Percentiles rank a stretch among this genome's conserved stretches.
phyloP scores from a whole-genome alignment of 1,284 basidiomycete genomes.

The Papiliotrema laurentii region DNA sequence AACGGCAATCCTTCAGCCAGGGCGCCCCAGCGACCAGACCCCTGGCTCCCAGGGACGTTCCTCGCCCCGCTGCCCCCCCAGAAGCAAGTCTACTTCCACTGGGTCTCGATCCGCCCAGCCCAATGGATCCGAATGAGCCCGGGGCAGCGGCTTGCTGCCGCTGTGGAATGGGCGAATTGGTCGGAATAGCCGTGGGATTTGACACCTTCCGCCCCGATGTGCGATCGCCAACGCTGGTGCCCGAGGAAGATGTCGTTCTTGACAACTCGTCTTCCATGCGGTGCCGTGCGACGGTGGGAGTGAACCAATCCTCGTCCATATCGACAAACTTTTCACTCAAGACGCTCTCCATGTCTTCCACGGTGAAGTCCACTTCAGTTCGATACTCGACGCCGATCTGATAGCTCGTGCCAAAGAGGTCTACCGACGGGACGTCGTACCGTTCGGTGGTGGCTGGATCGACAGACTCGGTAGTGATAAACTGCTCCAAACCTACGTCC shows the following conservation, averaged over 20 bases:
- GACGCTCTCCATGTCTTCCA: conserved; percentile 44
- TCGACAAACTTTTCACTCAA: conserved; percentile 43
- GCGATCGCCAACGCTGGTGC: no score
- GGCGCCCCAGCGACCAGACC: conserved; percentile 31
- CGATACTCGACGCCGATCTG: conserved; percentile 32
- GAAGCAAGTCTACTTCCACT: conserved; percentile 12
- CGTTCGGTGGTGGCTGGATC: conserved; percentile 14
- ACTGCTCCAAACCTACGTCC: conserved; percentile 28
- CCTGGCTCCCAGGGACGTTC: conserved; percentile 12
- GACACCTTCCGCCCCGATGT: background rate
- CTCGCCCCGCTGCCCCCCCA: conserved; percentile 1
- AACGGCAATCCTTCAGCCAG: conserved; percentile 43
- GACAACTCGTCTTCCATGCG: conserved; percentile 20
- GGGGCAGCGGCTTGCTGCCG: conserved; percentile 21
- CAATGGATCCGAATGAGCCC: conserved; percentile 17
- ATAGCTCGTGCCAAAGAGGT: conserved; percentile 40
- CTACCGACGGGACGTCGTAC: conserved; percentile 34
- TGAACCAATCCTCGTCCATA: conserved; percentile 49
- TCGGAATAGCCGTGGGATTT: conserved; percentile 9
- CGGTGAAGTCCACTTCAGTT: conserved; percentile 39
- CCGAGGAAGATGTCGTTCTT: conserved; percentile 1
- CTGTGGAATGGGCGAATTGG: conserved; percentile 23
- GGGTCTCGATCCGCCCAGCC: conserved; percentile 9
- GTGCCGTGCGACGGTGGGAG: conserved; percentile 41
- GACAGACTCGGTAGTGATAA: conserved; percentile 14